These are phyloP conservation scores for Urostyla sp. DNA, from an alignment of 73 alveolate species.

Conservation along the genomic window DNA sequence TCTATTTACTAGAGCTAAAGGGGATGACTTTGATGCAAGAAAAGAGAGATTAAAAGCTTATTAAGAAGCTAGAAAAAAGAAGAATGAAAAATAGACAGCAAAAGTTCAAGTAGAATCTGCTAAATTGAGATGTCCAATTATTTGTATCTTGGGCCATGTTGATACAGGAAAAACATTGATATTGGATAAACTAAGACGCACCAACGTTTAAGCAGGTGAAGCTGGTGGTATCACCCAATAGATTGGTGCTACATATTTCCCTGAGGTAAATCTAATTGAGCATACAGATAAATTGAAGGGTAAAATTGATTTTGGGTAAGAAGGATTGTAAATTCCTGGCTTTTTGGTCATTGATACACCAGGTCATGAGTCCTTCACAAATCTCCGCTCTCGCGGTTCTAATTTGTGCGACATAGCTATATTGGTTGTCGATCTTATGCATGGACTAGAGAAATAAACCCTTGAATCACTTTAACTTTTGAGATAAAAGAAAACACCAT, in stretches of 20 bases:
- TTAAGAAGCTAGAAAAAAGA: conserved; percentile 45
- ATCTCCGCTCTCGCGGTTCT: conserved; percentile 98
- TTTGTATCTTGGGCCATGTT: conserved; percentile 98
- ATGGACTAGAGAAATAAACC: conserved; percentile 97
- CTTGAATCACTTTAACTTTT: conserved; percentile 96
- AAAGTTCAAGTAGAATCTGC: no score
- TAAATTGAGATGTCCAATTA: conserved; percentile 91
- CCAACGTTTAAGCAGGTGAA: conserved; percentile 99
- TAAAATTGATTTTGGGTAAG: conserved; percentile 77
- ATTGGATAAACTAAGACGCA: conserved; percentile 98
- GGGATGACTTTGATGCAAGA: conserved; percentile 51
- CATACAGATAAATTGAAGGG: conserved; percentile 72
- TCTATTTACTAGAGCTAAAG: conserved; percentile 37
- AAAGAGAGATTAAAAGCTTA: conserved; percentile 50
- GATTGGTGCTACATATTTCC: conserved; percentile 99
- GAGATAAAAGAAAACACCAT: conserved; percentile 96
- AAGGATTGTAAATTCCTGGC: conserved; percentile 98
- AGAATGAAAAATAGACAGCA: conserved; percentile 25
- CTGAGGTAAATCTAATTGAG: conserved; percentile 84
- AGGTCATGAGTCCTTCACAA: conserved; percentile 99
- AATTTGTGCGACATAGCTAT: conserved; percentile 99
- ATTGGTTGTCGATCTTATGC: conserved; percentile 98
- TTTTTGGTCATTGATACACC: conserved; percentile 99
- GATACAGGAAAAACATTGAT: conserved; percentile 99
- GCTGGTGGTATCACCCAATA: conserved; percentile 99